Base-by-base conservation (phyloP, 768 basidiomycete genomes). In the Russula virescens region DNA sequence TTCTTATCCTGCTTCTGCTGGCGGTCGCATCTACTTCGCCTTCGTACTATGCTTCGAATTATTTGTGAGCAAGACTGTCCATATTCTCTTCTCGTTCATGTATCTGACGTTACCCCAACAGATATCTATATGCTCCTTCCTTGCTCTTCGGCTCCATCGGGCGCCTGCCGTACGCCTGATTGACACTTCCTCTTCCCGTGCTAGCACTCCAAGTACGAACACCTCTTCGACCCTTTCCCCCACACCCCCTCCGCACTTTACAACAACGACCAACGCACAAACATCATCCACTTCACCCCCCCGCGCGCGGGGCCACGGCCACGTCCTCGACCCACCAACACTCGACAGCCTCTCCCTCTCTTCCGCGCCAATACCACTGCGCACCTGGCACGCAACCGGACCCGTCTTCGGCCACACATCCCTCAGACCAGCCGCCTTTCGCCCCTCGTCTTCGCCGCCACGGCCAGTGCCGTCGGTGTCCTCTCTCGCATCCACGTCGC, bases 341-440 rank as follows among this genome's bases (percentile, higher is more conserved):
- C 73, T 89, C 31, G 80, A 87, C 13, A 28, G 16, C 71, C 84
- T 21, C 79, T 88, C 38, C 0, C 78, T 91, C 40, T 87, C 88
- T 19, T 81, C 83, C 9, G 83, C 83, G 31, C 88, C 88, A 0
- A 75, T 86, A 23, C 73, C 85, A 19, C 60, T 49, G 25, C 62
- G 61, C 66, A 76, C 8, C 21, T 69, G 75, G 23, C 65, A 34
- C 49, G 64, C 21, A 18, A 23, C 60, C 0, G 76, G 76, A 38
- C 89, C 86, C 16, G 75, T 91, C 43, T 92, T 92, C 67, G 90
- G 90, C 5, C 68, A 82, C 8, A 81, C 90, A 5, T 92, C 90
- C 1, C 73, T 90, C 31, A 69, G 76, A 18, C 69, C 74, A 23
- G 48, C 74, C n/a, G 71, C 16, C 65, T 71, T 13, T 66, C 67